Conservation (phyloP, 202 grass and related monocot genomes). For the Panicum hallii region DNA sequence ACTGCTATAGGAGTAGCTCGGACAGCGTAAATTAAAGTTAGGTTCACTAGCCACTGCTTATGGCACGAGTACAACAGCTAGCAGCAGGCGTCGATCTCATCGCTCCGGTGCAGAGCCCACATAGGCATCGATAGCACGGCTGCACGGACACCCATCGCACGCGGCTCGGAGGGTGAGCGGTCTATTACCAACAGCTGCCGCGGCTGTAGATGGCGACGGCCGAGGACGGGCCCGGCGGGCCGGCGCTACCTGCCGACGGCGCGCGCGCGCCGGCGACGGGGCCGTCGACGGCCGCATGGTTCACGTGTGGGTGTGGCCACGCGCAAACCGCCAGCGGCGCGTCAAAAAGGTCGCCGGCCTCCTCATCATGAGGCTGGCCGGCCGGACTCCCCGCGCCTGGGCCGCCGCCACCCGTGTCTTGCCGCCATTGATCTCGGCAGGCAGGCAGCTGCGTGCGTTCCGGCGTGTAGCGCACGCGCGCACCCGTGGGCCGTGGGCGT, state of each 20-base stretch:
- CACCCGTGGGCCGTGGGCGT: neutral
- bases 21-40: too few species aligned
- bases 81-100: too few species aligned
- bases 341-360: conserved; percentile 28
- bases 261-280: neutral
- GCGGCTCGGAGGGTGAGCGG: conserved; percentile 31
- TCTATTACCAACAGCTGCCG: conserved; percentile 46
- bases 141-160: neutral
- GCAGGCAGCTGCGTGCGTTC: neutral
- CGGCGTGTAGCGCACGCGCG: neutral
- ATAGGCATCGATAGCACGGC: neutral
- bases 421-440: neutral
- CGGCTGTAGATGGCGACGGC: neutral
- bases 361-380: neutral
- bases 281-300: conserved; percentile 3
- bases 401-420: neutral
- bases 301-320: conserved; percentile 7
- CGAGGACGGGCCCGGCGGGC: neutral
- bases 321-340: neutral
- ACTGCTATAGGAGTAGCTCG: too few species aligned
- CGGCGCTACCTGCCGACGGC: conserved; percentile 16
- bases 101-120: neutral
- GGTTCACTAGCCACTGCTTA: too few species aligned
- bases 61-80: too few species aligned
- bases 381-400: neutral